Conservation (phyloP, 306 rosid species). For the Inga leiocalycina region DNA sequence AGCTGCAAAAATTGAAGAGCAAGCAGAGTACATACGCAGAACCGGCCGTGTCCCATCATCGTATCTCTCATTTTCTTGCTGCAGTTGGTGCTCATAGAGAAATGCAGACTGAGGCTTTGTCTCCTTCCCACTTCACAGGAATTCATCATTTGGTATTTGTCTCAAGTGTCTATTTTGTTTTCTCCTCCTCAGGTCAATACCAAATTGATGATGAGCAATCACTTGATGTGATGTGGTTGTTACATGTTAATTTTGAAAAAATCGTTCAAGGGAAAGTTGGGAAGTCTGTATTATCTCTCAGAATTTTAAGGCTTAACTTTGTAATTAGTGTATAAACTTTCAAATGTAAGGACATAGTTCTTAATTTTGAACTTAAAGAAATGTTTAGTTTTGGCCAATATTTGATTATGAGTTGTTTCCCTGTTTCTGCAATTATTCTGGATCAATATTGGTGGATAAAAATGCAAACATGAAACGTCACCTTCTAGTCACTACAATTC, state of each 20-base stretch:
- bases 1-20: constrained; percentile 82
- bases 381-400: not conserved
- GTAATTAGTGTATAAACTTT: not conserved
- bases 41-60: constrained; percentile 79
- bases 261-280: not conserved
- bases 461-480: not conserved
- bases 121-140: constrained; percentile 16
- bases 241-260: not conserved
- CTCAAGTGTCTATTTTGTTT: constrained; percentile 21
- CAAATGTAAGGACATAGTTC: not conserved
- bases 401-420: not conserved
- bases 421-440: not conserved
- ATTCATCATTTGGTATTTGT: constrained; percentile 16
- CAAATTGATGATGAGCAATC: constrained; percentile 1
- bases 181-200: constrained; percentile 8
- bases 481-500: not conserved
- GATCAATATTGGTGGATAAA: not conserved
- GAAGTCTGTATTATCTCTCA: not conserved
- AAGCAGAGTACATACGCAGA: constrained; percentile 72
- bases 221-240: not conserved
- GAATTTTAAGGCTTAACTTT: not conserved
- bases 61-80: constrained; percentile 61
- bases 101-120: not conserved
- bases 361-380: not conserved
- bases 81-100: constrained; percentile 68